A percentile compares a stretch with the other conserved stretches of the same genome.
Evolutionary conservation across 1,284 basidiomycete species (phyloP).

Genomic region (Ganoderma resinaceum): DNA sequence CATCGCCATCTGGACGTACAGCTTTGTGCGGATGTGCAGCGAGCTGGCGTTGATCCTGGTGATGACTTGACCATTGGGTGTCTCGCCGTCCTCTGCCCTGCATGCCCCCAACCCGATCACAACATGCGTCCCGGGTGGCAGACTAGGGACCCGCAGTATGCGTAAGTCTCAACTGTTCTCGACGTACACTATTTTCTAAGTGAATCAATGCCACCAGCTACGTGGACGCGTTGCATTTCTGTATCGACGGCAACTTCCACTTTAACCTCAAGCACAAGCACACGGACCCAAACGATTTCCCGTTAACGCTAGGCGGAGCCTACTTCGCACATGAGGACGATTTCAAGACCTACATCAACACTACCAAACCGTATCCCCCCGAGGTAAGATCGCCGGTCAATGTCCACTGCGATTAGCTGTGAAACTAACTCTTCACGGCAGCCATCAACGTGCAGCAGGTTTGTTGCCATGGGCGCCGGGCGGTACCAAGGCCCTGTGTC

Average conservation of each 20-base stretch:
- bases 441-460: slow-evolving; percentile 10
- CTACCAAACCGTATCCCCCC: not conserved
- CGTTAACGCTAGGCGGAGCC: slow-evolving; percentile 1
- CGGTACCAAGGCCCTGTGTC: slow-evolving; percentile 13
- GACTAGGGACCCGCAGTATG: not conserved
- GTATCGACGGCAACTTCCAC: slow-evolving; percentile 26
- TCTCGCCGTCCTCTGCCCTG: not conserved
- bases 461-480: slow-evolving; percentile 16
- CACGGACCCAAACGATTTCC: slow-evolving; percentile 14
- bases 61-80: not conserved
- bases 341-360: slow-evolving; percentile 5
- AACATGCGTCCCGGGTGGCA: not conserved
- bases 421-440: not conserved
- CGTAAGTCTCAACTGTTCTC: too few species aligned
- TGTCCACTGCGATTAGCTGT: slow-evolving; percentile 3
- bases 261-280: slow-evolving; percentile 14
- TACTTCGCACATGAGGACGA: slow-evolving; percentile 22
- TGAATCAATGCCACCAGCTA: slow-evolving; percentile 13
- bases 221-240: slow-evolving; percentile 14
- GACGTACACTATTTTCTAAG: not conserved
- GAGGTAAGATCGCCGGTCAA: not conserved
- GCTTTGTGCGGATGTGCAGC: not conserved
- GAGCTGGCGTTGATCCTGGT: not conserved
- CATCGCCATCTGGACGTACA: not conserved
- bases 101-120: not conserved